Evolutionary conservation across 495 filamentous ascomycete genomes (phyloP).

Genomic region (Penicillium salamii): DNA sequence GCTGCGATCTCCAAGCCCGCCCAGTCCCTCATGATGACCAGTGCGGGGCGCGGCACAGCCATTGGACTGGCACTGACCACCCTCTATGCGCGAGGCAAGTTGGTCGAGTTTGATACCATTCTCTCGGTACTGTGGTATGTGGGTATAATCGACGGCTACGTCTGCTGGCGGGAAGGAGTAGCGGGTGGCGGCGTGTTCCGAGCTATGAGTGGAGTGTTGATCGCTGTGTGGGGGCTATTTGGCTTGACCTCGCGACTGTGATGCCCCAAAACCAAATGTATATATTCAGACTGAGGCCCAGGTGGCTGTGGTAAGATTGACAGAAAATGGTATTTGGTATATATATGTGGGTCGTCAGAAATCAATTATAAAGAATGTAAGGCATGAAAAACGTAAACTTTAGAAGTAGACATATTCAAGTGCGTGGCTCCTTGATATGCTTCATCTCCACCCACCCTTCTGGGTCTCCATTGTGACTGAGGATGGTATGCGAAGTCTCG

Average conservation of each 20-base stretch:
- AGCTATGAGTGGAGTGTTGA: constrained; percentile 24
- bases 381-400: too few species aligned
- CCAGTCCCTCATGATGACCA: constrained; percentile 23
- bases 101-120: constrained; percentile 27
- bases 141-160: constrained; percentile 22
- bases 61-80: constrained; percentile 26
- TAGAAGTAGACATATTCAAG: background rate
- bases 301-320: too few species aligned
- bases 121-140: constrained; percentile 30
- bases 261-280: background rate
- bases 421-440: constrained; percentile 1
- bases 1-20: constrained; percentile 24
- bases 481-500: constrained; percentile 8
- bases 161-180: constrained; percentile 31
- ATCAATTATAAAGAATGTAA: background rate
- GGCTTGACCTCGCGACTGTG: constrained; percentile 18
- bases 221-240: constrained; percentile 21
- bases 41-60: constrained; percentile 26
- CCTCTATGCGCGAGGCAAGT: constrained; percentile 20
- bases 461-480: constrained; percentile 2
- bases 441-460: constrained; percentile 18
- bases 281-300: too few species aligned
- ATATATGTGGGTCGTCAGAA: background rate
- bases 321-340: background rate
- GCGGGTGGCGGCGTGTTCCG: constrained; percentile 26